Evolutionary conservation across 2,329 filamentous ascomycete genomes (phyloP).

Genomic region (Lithohypha guttulata): DNA sequence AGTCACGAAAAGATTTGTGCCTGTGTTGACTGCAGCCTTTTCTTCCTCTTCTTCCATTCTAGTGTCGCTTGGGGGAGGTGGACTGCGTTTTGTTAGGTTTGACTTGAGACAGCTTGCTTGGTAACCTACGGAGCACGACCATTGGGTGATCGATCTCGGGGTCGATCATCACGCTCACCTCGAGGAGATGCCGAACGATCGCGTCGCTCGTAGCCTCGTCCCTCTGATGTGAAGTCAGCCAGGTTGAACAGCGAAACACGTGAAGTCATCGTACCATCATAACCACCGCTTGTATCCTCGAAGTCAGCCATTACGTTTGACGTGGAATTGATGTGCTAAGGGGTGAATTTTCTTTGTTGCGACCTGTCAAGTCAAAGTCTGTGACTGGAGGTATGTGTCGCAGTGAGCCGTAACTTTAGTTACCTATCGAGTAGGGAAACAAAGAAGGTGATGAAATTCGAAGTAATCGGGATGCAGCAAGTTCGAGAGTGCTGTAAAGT

Average conservation of each 20-base stretch:
- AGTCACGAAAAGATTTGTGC: slow-evolving; percentile 97
- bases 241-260: too few relatives aligned
- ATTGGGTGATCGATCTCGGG: slow-evolving; percentile 53
- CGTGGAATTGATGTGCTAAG: too few relatives aligned
- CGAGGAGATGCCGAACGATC: slow-evolving; percentile 58
- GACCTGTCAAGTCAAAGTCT: too few relatives aligned
- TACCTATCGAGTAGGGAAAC: too few relatives aligned
- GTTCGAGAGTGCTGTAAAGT: too few relatives aligned
- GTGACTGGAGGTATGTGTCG: too few relatives aligned
- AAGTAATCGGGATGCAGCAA: too few relatives aligned
- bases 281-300: slow-evolving; percentile 54
- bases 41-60: slow-evolving; percentile 35
- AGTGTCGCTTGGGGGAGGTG: slow-evolving; percentile 34
- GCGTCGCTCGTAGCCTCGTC: slow-evolving; percentile 55
- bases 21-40: slow-evolving; percentile 75
- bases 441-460: too few relatives aligned
- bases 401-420: too few relatives aligned
- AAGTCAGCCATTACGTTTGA: slow-evolving; percentile 52
- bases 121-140: slow-evolving; percentile 44
- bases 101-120: background rate
- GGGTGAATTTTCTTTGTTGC: too few relatives aligned
- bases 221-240: slow-evolving; percentile 34
- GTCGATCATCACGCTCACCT: slow-evolving; percentile 38
- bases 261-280: slow-evolving; percentile 47
- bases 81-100: slow-evolving; percentile 25